Conservation (phyloP, 176 grass and related monocot genomes). For the Triticum dicoccoides region DNA sequence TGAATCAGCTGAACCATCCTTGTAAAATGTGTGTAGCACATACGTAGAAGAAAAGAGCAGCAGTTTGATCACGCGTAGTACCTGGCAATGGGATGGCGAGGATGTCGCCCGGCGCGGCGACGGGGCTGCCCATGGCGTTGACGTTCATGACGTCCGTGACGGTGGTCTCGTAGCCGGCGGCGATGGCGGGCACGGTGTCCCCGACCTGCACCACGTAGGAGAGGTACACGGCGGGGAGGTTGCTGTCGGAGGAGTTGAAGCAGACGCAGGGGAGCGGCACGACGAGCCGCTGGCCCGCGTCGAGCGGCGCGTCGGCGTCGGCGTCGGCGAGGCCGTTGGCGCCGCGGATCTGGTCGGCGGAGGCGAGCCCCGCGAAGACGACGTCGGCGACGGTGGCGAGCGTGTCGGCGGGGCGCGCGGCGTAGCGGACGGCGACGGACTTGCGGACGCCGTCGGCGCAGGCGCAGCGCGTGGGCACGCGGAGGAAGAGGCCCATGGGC, state of each 20-base stretch:
- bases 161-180: conserved; percentile 64
- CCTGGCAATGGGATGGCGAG: conserved; percentile 86
- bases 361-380: conserved; percentile 70
- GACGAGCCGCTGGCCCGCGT: conserved; percentile 55
- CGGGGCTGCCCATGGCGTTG: conserved; percentile 76
- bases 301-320: conserved; percentile 62
- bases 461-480: conserved; percentile 64
- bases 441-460: conserved; percentile 84
- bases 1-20: not conserved
- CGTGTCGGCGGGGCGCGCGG: conserved; percentile 65
- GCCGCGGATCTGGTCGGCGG: conserved; percentile 73
- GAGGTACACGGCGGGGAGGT: conserved; percentile 73
- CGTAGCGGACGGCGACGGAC: conserved; percentile 69
- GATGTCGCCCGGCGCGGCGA: conserved; percentile 66
- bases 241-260: conserved; percentile 90
- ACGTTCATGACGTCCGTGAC: conserved; percentile 80
- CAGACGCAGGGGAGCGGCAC: conserved; percentile 82
- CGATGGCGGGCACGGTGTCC: conserved; percentile 64
- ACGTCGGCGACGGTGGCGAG: conserved; percentile 61
- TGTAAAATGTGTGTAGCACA: too few species aligned
- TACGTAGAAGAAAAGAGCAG: not conserved
- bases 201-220: conserved; percentile 80
- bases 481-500: conserved; percentile 74
- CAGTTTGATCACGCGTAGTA: not conserved
- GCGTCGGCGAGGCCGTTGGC: conserved; percentile 54